Conservation (phyloP, 1,139 yeast species). For the Kazachstania sp. region DNA sequence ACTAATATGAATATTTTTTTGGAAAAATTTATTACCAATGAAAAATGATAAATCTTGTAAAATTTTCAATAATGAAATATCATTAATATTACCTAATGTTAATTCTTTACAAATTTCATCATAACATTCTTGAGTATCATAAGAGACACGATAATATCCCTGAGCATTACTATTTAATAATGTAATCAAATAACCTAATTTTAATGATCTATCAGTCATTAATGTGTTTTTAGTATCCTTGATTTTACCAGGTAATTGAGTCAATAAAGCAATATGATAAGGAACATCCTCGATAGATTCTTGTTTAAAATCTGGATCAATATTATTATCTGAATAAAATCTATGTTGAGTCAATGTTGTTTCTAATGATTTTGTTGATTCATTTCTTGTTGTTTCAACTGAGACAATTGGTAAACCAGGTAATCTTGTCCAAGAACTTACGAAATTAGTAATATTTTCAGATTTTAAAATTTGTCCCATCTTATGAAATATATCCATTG, state of each 20-base stretch:
- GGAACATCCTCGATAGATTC: slow-evolving; percentile 28
- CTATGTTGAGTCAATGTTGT: slow-evolving; percentile 47
- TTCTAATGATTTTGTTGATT: slow-evolving; percentile 9
- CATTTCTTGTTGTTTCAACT: slow-evolving; percentile 32
- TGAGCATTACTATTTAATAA: slow-evolving; percentile 40
- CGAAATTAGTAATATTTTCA: slow-evolving; percentile 36
- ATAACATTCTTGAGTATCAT: slow-evolving; percentile 26
- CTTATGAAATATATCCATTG: slow-evolving; percentile 49
- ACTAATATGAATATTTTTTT: slow-evolving; percentile 21
- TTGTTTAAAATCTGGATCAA: slow-evolving; percentile 5
- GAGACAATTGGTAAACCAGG: slow-evolving; percentile 52
- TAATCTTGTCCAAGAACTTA: slow-evolving; percentile 51
- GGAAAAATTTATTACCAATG: slow-evolving; percentile 25
- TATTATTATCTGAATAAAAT: slow-evolving; percentile 25
- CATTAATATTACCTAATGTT: slow-evolving; percentile 23
- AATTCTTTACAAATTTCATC: slow-evolving; percentile 25
- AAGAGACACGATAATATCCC: slow-evolving; percentile 40
- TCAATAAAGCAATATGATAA: slow-evolving; percentile 42
- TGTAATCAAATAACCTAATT: slow-evolving; percentile 28
- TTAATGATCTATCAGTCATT: slow-evolving; percentile 41
- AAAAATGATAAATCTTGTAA: slow-evolving; percentile 28
- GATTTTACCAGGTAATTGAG: slow-evolving; percentile 35
- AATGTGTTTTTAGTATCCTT: slow-evolving; percentile 34
- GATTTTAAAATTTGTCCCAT: slow-evolving; percentile 24
- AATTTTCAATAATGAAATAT: slow-evolving; percentile 25